A percentile compares a stretch with the other conserved stretches of the same genome.
These are phyloP conservation scores for Fusarium chaquense DNA, from an alignment of 2,329 filamentous ascomycete genomes.

Conservation along the genomic window DNA sequence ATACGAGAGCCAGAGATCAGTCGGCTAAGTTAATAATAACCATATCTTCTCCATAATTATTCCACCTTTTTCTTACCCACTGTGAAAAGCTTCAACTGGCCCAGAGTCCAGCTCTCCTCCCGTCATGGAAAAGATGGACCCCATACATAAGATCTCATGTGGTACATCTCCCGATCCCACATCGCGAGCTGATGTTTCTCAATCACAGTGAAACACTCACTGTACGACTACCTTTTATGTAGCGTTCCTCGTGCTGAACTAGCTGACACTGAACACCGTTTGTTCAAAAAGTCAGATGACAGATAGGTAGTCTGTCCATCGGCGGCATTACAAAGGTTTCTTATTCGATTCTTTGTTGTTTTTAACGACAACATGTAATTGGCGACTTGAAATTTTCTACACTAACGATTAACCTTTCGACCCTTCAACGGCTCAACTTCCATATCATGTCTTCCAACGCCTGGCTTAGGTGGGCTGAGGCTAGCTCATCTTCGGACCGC, in stretches of 20 bases:
- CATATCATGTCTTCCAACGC: conserved; percentile 17
- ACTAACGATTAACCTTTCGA: conserved; percentile 22
- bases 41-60: conserved; percentile 34
- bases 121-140: conserved; percentile 42
- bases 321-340: conserved; percentile 6
- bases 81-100: conserved; percentile 25
- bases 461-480: conserved; percentile 1
- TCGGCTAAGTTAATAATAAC: conserved; percentile 16
- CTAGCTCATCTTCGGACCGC: conserved; percentile 21
- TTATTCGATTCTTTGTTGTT: conserved; percentile 6
- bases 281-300: background rate
- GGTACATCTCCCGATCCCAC: conserved; percentile 27
- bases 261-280: background rate
- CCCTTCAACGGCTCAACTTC: conserved; percentile 29
- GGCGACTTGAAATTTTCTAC: conserved; percentile 4
- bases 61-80: conserved; percentile 24
- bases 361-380: background rate
- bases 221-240: conserved; percentile 9
- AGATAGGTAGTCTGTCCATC: background rate
- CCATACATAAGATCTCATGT: conserved; percentile 34
- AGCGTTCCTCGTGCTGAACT: background rate
- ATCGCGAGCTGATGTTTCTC: conserved; percentile 26
- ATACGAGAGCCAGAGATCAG: conserved; percentile 16
- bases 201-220: conserved; percentile 20
- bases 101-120: conserved; percentile 12